These are phyloP conservation scores for Chaetothyriales sp. DNA, from an alignment of 2,329 filamentous ascomycete species.

Conservation along the genomic window DNA sequence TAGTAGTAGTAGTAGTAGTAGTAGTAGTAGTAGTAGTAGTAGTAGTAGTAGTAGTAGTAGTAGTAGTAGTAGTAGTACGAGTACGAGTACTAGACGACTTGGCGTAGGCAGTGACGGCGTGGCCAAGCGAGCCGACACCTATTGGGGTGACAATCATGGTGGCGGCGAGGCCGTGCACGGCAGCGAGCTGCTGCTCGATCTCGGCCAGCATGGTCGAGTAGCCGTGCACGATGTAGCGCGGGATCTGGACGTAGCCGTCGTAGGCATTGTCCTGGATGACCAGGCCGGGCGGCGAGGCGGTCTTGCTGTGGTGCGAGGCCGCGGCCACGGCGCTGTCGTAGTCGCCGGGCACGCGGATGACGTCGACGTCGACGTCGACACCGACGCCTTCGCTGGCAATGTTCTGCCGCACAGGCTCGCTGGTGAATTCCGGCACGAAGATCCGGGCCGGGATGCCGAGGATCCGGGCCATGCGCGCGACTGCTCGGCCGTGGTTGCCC, in stretches of 20 bases:
- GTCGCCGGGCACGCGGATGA: conserved; percentile 29
- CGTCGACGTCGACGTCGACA: conserved; percentile 32
- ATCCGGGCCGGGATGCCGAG: conserved; percentile 45
- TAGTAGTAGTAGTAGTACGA: too few relatives aligned
- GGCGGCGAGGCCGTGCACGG: conserved; percentile 24
- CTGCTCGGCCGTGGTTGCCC: conserved; percentile 63
- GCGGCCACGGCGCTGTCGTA: conserved; percentile 52
- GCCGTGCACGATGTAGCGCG: conserved; percentile 63
- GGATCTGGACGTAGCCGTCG: conserved; percentile 51
- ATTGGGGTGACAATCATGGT: conserved; percentile 50
- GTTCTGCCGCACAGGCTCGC: conserved; percentile 36
- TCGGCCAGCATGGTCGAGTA: conserved; percentile 62
- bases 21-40: too few relatives aligned
- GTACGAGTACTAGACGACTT: too few relatives aligned
- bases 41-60: too few relatives aligned
- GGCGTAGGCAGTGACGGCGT: conserved; percentile 54
- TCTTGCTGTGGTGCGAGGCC: conserved; percentile 29
- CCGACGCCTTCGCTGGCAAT: conserved; percentile 52
- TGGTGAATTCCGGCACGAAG: conserved; percentile 51
- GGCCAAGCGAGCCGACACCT: conserved; percentile 59
- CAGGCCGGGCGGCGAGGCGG: conserved; percentile 21
- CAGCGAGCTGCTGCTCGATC: conserved; percentile 45
- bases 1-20: too few relatives aligned
- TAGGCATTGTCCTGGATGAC: conserved; percentile 59
- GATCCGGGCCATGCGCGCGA: conserved; percentile 52